A percentile compares a stretch with the other conserved stretches of the same genome.
Evolutionary conservation across 768 basidiomycete species (phyloP).

Genomic region (Mycena olivaceomarginata): DNA sequence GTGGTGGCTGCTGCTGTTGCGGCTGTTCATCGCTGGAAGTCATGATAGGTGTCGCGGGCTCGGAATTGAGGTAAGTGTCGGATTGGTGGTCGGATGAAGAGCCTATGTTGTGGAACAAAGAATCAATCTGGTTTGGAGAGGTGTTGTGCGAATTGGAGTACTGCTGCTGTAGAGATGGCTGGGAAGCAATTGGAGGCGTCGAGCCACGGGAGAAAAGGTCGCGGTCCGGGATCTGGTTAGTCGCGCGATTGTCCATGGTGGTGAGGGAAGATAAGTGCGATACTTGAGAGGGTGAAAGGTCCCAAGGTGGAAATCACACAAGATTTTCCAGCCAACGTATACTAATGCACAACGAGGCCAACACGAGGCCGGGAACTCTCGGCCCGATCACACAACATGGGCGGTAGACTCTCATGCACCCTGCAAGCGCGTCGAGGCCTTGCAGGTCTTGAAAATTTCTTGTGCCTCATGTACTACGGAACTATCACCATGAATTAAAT

Average conservation of each 20-base stretch:
- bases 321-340: slow-evolving; percentile 46
- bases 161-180: slow-evolving; percentile 60
- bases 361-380: slow-evolving; percentile 69
- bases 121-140: slow-evolving; percentile 78
- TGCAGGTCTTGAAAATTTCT: background rate
- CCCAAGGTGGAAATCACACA: slow-evolving; percentile 21
- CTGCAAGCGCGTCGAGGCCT: background rate
- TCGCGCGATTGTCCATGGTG: slow-evolving; percentile 65
- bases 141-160: slow-evolving; percentile 59
- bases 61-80: slow-evolving; percentile 57
- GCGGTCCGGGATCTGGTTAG: slow-evolving; percentile 58
- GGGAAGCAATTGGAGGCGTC: slow-evolving; percentile 67
- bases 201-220: slow-evolving; percentile 75
- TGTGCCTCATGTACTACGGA: background rate
- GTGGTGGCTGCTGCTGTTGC: slow-evolving; percentile 45
- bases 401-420: background rate
- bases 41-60: slow-evolving; percentile 63
- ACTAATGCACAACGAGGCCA: slow-evolving; percentile 59
- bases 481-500: background rate
- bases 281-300: slow-evolving; percentile 8
- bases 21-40: slow-evolving; percentile 67
- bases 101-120: slow-evolving; percentile 77
- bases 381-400: slow-evolving; percentile 25
- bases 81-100: slow-evolving; percentile 63
- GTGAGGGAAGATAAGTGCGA: slow-evolving; percentile 39